These are phyloP conservation scores for Tricholoma sp. DNA, from an alignment of 768 basidiomycete genomes.

Conservation along the genomic window DNA sequence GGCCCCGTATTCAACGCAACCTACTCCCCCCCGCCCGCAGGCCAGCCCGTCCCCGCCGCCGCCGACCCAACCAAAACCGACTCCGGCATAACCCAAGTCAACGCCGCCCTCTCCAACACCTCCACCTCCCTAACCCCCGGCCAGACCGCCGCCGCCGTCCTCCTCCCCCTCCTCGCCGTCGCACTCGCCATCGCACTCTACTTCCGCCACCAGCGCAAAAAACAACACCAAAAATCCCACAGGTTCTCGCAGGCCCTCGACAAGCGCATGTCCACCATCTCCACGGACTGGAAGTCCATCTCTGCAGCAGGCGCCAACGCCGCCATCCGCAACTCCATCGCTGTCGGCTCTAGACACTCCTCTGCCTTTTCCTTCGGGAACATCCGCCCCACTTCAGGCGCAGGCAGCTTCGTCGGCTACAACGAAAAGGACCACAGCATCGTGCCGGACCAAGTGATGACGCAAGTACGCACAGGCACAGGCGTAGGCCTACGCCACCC, in stretches of 20 bases:
- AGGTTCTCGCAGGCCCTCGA: slow-evolving; percentile 66
- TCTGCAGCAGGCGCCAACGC: slow-evolving; percentile 65
- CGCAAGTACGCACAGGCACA: slow-evolving; percentile 43
- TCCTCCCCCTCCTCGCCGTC: slow-evolving; percentile 58
- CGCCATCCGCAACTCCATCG: slow-evolving; percentile 66
- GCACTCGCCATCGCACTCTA: slow-evolving; percentile 38
- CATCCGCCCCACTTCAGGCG: slow-evolving; percentile 43
- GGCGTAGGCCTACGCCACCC: slow-evolving; percentile 49
- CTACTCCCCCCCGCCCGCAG: slow-evolving; percentile 39
- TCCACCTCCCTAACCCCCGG: slow-evolving; percentile 35
- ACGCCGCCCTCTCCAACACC: slow-evolving; percentile 28
- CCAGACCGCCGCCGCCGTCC: slow-evolving; percentile 59
- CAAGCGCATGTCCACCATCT: slow-evolving; percentile 81
- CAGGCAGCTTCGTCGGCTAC: slow-evolving; percentile 33
- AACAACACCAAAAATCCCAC: slow-evolving; percentile 45
- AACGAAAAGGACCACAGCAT: not conserved
- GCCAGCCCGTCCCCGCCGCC: slow-evolving; percentile 27
- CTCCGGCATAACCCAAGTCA: slow-evolving; percentile 34
- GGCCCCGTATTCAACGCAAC: slow-evolving; percentile 70
- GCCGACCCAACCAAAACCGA: slow-evolving; percentile 35
- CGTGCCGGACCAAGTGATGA: not conserved
- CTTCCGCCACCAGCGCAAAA: slow-evolving; percentile 49
- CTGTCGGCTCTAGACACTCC: slow-evolving; percentile 31
- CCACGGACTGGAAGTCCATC: slow-evolving; percentile 72
- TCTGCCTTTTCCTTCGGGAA: slow-evolving; percentile 54